Percentiles rank a stretch among this genome's conserved stretches.
Evolutionary conservation across 768 basidiomycete species (phyloP).

Genomic region (Fibroporia radiculosa): DNA sequence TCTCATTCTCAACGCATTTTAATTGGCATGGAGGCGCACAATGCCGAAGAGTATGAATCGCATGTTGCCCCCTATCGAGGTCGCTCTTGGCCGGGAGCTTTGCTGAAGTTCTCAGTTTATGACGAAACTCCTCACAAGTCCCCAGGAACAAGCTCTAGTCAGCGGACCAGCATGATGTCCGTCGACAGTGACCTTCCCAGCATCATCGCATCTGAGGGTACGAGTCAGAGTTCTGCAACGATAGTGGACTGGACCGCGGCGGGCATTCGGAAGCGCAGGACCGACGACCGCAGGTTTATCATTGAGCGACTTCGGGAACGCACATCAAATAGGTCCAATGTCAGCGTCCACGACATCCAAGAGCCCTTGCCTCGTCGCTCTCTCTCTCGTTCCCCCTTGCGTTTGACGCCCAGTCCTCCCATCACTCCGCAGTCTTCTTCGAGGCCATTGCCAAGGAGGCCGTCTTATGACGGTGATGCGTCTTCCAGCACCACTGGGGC

Average conservation of each 20-base stretch:
- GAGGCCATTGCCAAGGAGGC: conserved; percentile 10
- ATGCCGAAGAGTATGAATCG: conserved; percentile 47
- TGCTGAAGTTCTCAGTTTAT: conserved; percentile 55
- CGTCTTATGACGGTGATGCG: conserved; percentile 3
- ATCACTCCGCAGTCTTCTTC: background rate
- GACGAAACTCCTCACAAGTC: conserved; percentile 40
- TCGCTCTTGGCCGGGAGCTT: conserved; percentile 47
- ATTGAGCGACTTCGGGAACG: conserved; percentile 20
- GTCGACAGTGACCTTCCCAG: conserved; percentile 4
- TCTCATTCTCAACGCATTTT: conserved; percentile 47
- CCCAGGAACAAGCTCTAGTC: conserved; percentile 12
- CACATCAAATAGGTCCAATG: conserved; percentile 5
- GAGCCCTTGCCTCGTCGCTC: conserved; percentile 46
- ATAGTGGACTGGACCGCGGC: conserved; percentile 11
- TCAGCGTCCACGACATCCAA: background rate
- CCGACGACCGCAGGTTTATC: conserved; percentile 12
- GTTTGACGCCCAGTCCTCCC: background rate
- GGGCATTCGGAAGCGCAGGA: background rate
- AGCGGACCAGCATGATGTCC: conserved; percentile 1
- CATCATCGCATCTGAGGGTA: conserved; percentile 3
- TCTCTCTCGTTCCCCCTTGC: conserved; percentile 78
- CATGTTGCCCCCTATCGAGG: conserved; percentile 42
- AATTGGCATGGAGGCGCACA: conserved; percentile 52
- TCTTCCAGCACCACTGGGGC: conserved; percentile 4
- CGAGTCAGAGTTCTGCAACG: conserved; percentile 9